Evolutionary conservation across 495 filamentous ascomycete genomes (phyloP), one percentile per base, ranked within the genome.

Genomic region (Cercophora samala): DNA sequence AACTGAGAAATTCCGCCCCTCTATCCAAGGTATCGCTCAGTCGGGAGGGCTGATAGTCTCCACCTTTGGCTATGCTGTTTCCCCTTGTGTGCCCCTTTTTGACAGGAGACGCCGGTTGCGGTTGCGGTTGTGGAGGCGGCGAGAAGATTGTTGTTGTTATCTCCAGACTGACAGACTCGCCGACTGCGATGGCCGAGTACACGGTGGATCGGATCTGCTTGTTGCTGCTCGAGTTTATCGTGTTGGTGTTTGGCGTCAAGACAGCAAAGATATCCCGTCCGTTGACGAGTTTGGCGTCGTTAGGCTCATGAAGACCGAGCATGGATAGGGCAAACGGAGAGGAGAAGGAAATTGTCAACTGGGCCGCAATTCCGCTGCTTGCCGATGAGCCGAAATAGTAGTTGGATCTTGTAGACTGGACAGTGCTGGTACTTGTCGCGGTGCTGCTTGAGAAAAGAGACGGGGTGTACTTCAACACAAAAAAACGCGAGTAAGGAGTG

Each of bases 401-500:
- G 13, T 72, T 65, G 55, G 72, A 66, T 17, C 60, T 56, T 0
- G 64, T 37, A 1, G 63, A 3, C 17, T 52, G 18, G 24, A 29
- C 13, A 1, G 24, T 4, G 15, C 15, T 42, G 17, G 46, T 53
- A 23, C 11, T 11, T 18, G 37, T 9, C 6, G 37, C 13, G 37
- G 37, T 46, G 37, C 37, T 17, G 37, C 15, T 46, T 11, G 37
- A 46, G 37, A 13, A 1, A 5, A 46, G 13, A 15, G 66, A 51
- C 5, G 70, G 66, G 6, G 60, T 42, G 62, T 69, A 75, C 29
- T 66, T 66, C 62, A 78, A 64, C 42, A 75, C 69, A 24, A 75
- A 67, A 63, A 85, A 80, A 66, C 80, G 82, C 3, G 83, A 82
- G 71, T 87, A 87, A 3, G 83, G 81, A 13, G 74, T 76, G 65